Evolutionary conservation across 75 land plant genomes (phyloP), one percentile per base, ranked within the genome.

Genomic region (Chamaecyparis obtusa): DNA sequence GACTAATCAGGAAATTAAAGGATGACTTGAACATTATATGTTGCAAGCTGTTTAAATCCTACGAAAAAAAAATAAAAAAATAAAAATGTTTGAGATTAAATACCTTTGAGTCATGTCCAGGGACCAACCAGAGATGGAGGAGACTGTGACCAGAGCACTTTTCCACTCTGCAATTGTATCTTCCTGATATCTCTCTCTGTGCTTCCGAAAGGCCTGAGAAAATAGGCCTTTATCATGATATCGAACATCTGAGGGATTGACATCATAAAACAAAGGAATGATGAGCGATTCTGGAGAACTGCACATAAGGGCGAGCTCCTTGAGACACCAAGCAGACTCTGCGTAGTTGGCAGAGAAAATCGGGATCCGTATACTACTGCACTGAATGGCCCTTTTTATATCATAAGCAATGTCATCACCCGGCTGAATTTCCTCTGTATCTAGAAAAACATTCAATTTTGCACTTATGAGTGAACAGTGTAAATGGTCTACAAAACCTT

Each of bases 191-290:
- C 87, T 43, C 9, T 9, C 39, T 33, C 5, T 24, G 44, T 87
- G 88, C 15, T 87, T 84, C 8, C 33, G 15, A 84, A 87, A 87
- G 19, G 43, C 69, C 8, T 33, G 14, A 49, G 86, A 74, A 60
- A 85, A 87, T n/a, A 41, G 88, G 7, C 88, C 86, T 24, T 72
- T 27, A n/a, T 87, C 60, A 19, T 51, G 71, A 24, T 49, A 36
- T 35, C 88, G 36, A 36, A 87, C 43, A 56, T 82, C 48, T 33
- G 54, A 36, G 21, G 88, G 86, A 44, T 21, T 39, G 10, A 87
- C 88, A 64, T 87, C 85, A 51, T 86, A 86, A 86, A 86, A 86
- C 57, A 86, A 32, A 43, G 87, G 87, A 37, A 86, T 74, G 17
- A 32, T 71, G 35, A 71, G 75, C 35, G 11, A 71, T 71, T 71